phyloP scores from a whole-genome alignment of 768 basidiomycete genomes.

The Suillus subluteus region DNA sequence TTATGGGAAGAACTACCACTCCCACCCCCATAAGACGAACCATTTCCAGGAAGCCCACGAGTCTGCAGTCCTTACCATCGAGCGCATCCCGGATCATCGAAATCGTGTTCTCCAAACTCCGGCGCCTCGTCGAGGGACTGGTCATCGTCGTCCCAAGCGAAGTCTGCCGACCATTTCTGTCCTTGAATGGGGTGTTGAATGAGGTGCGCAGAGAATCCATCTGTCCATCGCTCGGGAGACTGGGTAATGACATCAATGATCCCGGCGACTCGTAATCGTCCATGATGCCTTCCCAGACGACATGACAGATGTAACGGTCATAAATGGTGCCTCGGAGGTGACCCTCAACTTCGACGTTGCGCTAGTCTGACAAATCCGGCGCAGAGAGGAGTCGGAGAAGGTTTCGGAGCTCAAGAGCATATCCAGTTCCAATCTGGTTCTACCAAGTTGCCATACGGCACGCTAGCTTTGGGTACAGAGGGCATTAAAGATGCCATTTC shows the following conservation, averaged over 20 bases:
- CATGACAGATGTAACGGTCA: no score
- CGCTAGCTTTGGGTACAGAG: conserved; percentile 87
- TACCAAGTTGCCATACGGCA: conserved; percentile 76
- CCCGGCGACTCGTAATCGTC: no score
- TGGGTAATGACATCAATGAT: no score
- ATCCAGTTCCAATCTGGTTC: conserved; percentile 85
- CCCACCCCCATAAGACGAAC: conserved; percentile 17
- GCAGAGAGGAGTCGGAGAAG: conserved; percentile 95
- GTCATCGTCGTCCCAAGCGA: conserved; percentile 71
- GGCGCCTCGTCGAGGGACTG: conserved; percentile 86
- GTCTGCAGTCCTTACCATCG: conserved; percentile 65
- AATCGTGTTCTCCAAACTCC: conserved; percentile 95
- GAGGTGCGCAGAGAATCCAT: no score
- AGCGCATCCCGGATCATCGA: conserved; percentile 91
- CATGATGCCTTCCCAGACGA: no score
- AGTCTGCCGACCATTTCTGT: no score
- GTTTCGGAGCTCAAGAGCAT: no score
- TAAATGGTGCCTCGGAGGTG: no score
- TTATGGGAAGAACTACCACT: neutral
- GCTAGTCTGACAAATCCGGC: neutral
- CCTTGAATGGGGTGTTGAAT: no score
- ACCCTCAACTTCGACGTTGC: no score
- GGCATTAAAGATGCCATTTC: conserved; percentile 95
- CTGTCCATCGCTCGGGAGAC: no score
- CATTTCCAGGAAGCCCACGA: conserved; percentile 24